Evolutionary conservation across 805 yeast genomes (phyloP).

Genomic region (Scheffersomyces spartinae): DNA sequence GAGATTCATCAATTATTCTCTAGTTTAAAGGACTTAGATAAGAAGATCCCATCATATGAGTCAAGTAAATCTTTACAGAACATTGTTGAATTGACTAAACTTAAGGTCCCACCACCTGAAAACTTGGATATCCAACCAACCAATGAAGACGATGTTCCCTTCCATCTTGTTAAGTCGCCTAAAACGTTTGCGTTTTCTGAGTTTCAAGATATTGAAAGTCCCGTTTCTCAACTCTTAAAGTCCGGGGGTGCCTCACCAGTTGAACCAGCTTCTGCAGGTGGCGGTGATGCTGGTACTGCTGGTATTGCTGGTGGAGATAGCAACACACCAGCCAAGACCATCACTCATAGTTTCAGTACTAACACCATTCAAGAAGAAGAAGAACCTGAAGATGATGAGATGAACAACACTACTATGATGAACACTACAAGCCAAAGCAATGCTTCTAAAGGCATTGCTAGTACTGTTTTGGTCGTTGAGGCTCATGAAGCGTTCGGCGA

Average conservation of each 20-base stretch:
- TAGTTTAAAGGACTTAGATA: conserved; percentile 19
- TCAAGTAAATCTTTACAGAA: conserved; percentile 15
- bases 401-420: too few relatives aligned
- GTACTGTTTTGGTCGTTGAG: too few relatives aligned
- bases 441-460: too few relatives aligned
- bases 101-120: conserved; percentile 6
- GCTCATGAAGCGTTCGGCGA: too few relatives aligned
- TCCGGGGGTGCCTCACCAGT: conserved; percentile 2
- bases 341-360: conserved; percentile 20
- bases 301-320: too few relatives aligned
- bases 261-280: neutral
- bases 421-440: too few relatives aligned
- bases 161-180: conserved; percentile 27
- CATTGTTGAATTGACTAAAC: conserved; percentile 8
- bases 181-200: conserved; percentile 27
- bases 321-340: conserved; percentile 9
- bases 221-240: conserved; percentile 22
- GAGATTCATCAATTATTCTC: conserved; percentile 21
- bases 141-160: conserved; percentile 8
- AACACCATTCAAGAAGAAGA: conserved; percentile 30
- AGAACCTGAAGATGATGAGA: too few relatives aligned
- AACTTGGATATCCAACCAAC: conserved; percentile 8
- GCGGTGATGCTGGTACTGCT: too few relatives aligned
- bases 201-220: conserved; percentile 24
- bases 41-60: conserved; percentile 23